Evolutionary conservation across 768 basidiomycete species (phyloP), one percentile per base, ranked within the genome.

Genomic region (Mycena galopus): DNA sequence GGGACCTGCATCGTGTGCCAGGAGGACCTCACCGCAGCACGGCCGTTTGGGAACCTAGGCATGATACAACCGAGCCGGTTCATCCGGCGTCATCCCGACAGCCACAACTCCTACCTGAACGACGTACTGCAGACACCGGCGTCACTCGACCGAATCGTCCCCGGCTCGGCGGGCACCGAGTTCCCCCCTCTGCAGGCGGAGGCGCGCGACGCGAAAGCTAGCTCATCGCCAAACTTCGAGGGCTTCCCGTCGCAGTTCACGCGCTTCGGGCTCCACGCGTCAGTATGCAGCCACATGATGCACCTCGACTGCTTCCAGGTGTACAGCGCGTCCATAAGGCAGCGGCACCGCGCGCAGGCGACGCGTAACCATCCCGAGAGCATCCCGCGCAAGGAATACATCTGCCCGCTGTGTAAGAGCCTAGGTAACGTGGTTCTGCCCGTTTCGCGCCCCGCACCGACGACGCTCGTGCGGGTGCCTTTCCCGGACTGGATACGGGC

Each of bases 1-100:
- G 97, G 97, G 3, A 93, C 93, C n/a, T 99, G 98, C 79, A 99
- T 99, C 73, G 96, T 99, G 12, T 99, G 98, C 76, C 98, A 99
- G 79, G 98, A 99, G 79, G 95, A 96, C 71, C 89, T 98, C 62
- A 93, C 90, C 75, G 79, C 87, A 3, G 82, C 87, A 19, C 88
- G 89, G 71, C 85, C 94, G 0, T 99, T 98, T 80, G 98, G 98
- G 7, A 89, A 90, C 33, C 89, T 99, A 21, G 95, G 94, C 1
- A 84, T 97, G 56, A 79, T 99, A 9, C 97, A 98, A 77, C 93
- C 97, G 0, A 97, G 96, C 80, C 88, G 94, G 56, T 83, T 96
- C 53, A 86, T 98, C 21, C 89, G 97, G 56, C 89, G 90, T 44
- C 92, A 93, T 74, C 94, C 92, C 2, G 92, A 95, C 75, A 87